Base-by-base conservation (phyloP, 371 early-diverging fungal genomes). In the Rhizopus delemar region DNA sequence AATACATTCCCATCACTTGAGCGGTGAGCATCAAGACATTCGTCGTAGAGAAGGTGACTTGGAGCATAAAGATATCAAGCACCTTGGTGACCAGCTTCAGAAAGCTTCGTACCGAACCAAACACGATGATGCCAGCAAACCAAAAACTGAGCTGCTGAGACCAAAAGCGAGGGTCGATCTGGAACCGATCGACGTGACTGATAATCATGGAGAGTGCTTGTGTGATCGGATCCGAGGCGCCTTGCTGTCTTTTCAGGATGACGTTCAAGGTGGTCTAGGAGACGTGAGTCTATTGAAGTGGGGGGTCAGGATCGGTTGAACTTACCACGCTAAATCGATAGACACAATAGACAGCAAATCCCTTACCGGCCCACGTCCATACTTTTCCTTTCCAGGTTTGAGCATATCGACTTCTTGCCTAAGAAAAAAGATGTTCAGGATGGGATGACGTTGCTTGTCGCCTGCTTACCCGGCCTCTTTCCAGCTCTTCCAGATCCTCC, bases 1-100 rank as follows among this genome's bases (percentile, higher is more conserved):
- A 93, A 71, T 97, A 97, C 75, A 94, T 89, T 31, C 94, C 95
- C 91, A 96, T 92, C 43, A 93, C 83, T 55, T 94, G 90, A 0
- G 96, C 89, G 39, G 92, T 74, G 53, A 93, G 85, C 36, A 94
- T 65, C 2, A 93, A 82, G 13, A 91, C 73, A 65, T 83, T 90
- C 52, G 80, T 84, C 22, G 84, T 82, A 0, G 90, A 87, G 11
- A 92, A 51, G 0, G 69, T 59, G 1, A 72, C 71, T 36, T 82
- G 15, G 87, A 86, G 56, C 87, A 82, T 8, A 80, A 80, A 38
- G 81, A 82, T 63, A 89, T 86, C 32, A 88, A 80, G 86, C 70
- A 69, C 11, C 5, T 92, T 94, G 15, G 88, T 82, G 45, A 94
- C 77, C 56, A 94, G 88, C 31, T 88, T 77, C 36, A 97, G 73